These are phyloP conservation scores for Dunaliella primolecta DNA, from an alignment of 139 green algal species.

Conservation along the genomic window DNA sequence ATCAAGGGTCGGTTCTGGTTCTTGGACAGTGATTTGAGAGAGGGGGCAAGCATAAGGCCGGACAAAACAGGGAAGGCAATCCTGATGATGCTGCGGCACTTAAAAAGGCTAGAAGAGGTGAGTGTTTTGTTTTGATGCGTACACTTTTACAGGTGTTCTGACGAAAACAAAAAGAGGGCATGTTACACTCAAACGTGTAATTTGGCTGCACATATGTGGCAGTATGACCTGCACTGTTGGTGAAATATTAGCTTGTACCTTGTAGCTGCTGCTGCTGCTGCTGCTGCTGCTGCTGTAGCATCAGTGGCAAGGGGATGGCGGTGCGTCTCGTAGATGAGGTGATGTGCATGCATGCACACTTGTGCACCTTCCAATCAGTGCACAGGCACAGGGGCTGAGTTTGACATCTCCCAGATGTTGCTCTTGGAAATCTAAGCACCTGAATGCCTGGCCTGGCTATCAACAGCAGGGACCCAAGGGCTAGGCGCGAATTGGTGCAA, in stretches of 20 bases:
- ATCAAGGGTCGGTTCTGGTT: slow-evolving; percentile 63
- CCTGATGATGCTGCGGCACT: slow-evolving; percentile 70
- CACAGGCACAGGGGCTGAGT: no score
- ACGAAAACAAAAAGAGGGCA: background rate
- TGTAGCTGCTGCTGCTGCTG: background rate
- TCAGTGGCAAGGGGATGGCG: background rate
- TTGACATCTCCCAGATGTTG: no score
- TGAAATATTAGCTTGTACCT: background rate
- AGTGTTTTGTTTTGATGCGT: background rate
- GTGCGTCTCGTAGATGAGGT: no score
- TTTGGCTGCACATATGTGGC: no score
- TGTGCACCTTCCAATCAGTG: no score
- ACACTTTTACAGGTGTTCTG: background rate
- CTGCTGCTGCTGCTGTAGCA: background rate
- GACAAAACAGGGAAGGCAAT: slow-evolving; percentile 76
- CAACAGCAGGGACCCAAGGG: no score
- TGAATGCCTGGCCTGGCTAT: no score
- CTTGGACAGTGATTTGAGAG: slow-evolving; percentile 64
- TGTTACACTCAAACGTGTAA: no score
- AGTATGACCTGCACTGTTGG: no score
- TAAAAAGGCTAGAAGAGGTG: slow-evolving; percentile 61
- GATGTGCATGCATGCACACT: no score
- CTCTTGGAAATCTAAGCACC: no score
- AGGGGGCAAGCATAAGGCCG: slow-evolving; percentile 39
- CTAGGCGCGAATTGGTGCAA: no score